phyloP scores from a whole-genome alignment of 2,329 filamentous ascomycete species.

The Phaeosphaeriaceae sp. region DNA sequence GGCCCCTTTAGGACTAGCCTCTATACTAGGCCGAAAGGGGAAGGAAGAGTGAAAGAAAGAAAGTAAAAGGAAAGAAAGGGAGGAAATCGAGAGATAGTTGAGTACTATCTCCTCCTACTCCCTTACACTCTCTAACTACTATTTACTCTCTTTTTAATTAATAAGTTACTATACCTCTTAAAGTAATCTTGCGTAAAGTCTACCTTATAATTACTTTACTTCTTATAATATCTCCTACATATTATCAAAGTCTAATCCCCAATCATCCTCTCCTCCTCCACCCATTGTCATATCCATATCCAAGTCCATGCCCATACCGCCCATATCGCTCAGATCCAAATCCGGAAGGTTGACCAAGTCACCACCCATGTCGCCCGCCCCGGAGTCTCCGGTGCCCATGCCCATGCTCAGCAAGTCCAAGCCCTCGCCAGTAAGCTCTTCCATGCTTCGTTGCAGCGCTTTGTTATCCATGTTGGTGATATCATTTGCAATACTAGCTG shows the following conservation, averaged over 20 bases:
- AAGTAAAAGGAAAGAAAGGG: no score
- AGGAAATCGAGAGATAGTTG: no score
- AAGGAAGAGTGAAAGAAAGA: no score
- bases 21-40: no score
- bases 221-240: slow-evolving; percentile 30
- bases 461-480: slow-evolving; percentile 41
- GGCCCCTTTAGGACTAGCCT: no score
- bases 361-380: slow-evolving; percentile 26
- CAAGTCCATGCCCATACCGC: slow-evolving; percentile 38
- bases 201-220: no score
- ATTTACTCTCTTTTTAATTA: no score
- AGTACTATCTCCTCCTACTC: no score
- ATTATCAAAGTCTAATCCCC: slow-evolving; percentile 52
- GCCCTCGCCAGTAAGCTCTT: slow-evolving; percentile 35
- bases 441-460: slow-evolving; percentile 40
- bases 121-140: no score
- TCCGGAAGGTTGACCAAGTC: slow-evolving; percentile 35
- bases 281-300: slow-evolving; percentile 36
- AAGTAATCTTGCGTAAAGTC: no score
- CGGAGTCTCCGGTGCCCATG: slow-evolving; percentile 33
- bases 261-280: slow-evolving; percentile 44
- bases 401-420: slow-evolving; percentile 40
- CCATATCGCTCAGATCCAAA: slow-evolving; percentile 39
- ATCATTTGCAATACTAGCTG: slow-evolving; percentile 38
- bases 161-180: no score